A percentile compares a stretch with the other conserved stretches of the same genome.
Conservation (phyloP, 768 basidiomycete genomes). For the Hydnomerulius pinastri region DNA sequence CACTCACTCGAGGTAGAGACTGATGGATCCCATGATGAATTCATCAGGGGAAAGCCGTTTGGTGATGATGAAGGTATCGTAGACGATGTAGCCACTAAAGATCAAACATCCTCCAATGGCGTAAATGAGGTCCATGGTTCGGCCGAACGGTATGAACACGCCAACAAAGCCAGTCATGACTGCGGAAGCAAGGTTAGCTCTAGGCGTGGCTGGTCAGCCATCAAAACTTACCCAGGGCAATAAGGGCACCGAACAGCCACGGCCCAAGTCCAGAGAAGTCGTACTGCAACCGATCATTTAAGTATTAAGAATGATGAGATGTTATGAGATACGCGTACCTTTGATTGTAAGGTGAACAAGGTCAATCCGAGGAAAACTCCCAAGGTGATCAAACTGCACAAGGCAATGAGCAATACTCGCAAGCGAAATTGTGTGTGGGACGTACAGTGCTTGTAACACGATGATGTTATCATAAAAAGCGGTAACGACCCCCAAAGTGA, state of each 20-base stretch:
- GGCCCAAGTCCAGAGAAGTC: slow-evolving; percentile 94
- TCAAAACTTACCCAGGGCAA: slow-evolving; percentile 64
- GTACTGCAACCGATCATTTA: slow-evolving; percentile 50
- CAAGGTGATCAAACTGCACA: slow-evolving; percentile 73
- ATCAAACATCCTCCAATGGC: slow-evolving; percentile 77
- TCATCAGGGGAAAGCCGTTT: slow-evolving; percentile 90
- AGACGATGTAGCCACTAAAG: slow-evolving; percentile 90
- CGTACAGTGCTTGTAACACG: slow-evolving; percentile 86
- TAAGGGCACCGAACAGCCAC: slow-evolving; percentile 82
- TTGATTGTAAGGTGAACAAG: slow-evolving; percentile 92
- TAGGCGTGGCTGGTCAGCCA: not conserved
- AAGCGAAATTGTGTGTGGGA: slow-evolving; percentile 6
- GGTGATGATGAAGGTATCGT: slow-evolving; percentile 90
- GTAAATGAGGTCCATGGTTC: slow-evolving; percentile 79
- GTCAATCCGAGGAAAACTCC: slow-evolving; percentile 95
- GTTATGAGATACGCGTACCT: slow-evolving; percentile 50
- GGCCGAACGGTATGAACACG: slow-evolving; percentile 83
- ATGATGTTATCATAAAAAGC: slow-evolving; percentile 72
- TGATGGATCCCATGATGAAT: slow-evolving; percentile 86
- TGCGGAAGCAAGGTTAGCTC: slow-evolving; percentile 25
- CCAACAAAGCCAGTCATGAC: slow-evolving; percentile 83
- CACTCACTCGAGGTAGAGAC: slow-evolving; percentile 90
- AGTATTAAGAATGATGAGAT: not conserved
- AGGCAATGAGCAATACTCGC: slow-evolving; percentile 10
- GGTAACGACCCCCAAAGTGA: slow-evolving; percentile 84